Evolutionary conservation across 1,139 yeast genomes (phyloP), one percentile per base, ranked within the genome.

Genomic region (Yamadazyma aaseri): DNA sequence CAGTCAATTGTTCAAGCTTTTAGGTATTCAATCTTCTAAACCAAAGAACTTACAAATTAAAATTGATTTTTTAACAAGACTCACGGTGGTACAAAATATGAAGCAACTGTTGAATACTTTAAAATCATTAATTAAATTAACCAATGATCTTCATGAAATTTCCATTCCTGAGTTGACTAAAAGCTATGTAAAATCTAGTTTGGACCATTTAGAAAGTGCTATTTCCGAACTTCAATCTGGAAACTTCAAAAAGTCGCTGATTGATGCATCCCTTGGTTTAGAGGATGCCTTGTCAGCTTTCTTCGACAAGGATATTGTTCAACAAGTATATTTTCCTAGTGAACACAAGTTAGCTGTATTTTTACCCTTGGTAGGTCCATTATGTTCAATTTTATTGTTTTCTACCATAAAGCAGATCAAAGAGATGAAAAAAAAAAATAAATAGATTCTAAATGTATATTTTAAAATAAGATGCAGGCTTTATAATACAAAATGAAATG

Each of bases 281-380:
- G 56, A 63, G 26, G 57, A 65, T 22, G 79, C 95, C 1, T 85
- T 87, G 49, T 64, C 67, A 25, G 97, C 97, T 0, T 90, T 92
- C 51, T 92, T 90, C 56, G 95, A 90, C 46, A 85, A 86, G 49
- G 90, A 84, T 57, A 90, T 92, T 95, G 92, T 90, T 6, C 96
- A 87, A 51, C 97, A 90, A 53, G 86, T 85, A 31, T 89, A 85
- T 51, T 89, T 90, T 67, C 97, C 97, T 0, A 90, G 86, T 45
- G 97, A 90, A 53, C 97, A 92, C 55, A 89, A 87, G 54, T 67
- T 90, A 51, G 97, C 97, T 0, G 96, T 92, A 0, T 92, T 89
- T 46, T 67, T 87, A 49, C 98, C 97, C 0, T 63, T 92, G 34
- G 58, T 89, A 24, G 97, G 97, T 0, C 98, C 98, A 1, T 64